phyloP scores from a whole-genome alignment of 768 basidiomycete genomes.

The Dentipellis fragilis region DNA sequence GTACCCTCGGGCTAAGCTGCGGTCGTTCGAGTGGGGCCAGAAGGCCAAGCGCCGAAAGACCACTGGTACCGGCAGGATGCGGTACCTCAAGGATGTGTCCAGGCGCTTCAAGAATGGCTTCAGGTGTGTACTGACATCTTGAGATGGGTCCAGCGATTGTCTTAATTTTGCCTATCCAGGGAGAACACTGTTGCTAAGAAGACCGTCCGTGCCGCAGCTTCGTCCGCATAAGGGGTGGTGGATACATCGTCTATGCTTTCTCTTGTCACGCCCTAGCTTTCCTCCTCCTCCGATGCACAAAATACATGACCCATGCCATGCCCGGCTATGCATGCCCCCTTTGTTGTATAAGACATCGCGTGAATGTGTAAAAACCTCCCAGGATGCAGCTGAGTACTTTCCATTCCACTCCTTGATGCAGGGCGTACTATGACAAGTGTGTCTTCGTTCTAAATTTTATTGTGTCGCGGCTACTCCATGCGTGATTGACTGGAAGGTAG shows the following conservation, averaged over 20 bases:
- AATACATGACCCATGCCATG: conserved; percentile 21
- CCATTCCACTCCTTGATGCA: too few species aligned
- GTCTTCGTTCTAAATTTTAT: too few species aligned
- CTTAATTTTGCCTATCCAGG: conserved; percentile 28
- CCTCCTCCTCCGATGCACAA: conserved; percentile 16
- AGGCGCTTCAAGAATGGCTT: conserved; percentile 99
- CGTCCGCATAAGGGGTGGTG: conserved; percentile 31
- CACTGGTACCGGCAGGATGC: conserved; percentile 95
- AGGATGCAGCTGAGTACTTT: too few species aligned
- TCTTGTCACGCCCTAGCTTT: conserved; percentile 9
- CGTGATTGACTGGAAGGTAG: too few species aligned
- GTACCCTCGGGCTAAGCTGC: conserved; percentile 89
- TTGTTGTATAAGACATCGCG: not conserved
- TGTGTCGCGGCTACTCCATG: too few species aligned
- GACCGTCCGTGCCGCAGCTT: conserved; percentile 51
- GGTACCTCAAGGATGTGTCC: conserved; percentile 83
- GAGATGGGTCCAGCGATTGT: not conserved
- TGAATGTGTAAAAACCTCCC: too few species aligned
- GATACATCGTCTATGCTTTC: conserved; percentile 16
- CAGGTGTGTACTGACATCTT: conserved; percentile 41
- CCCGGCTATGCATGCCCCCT: conserved; percentile 4
- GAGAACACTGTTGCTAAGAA: conserved; percentile 91
- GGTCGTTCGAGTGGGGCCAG: conserved; percentile 95
- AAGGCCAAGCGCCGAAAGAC: conserved; percentile 99
- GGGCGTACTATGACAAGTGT: too few species aligned